Evolutionary conservation across 805 yeast species (phyloP).

Genomic region (Candida pini): DNA sequence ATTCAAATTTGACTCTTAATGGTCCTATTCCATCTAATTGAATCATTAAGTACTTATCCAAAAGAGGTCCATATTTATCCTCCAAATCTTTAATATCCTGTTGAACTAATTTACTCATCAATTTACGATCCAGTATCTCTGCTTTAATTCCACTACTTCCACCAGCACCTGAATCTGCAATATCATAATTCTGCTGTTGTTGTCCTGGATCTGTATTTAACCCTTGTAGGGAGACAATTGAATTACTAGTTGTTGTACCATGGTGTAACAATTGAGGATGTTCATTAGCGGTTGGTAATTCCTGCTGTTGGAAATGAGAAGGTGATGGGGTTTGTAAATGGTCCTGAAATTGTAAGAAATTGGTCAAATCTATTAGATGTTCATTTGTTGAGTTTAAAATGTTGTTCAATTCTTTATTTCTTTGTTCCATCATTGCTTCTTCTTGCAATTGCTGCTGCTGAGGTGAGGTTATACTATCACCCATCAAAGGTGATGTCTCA

Average conservation of each 20-base stretch:
- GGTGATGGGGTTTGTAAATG: conserved; percentile 2
- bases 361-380: conserved; percentile 25
- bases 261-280: too few relatives aligned
- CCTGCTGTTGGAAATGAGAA: conserved; percentile 1
- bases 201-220: neutral
- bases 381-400: conserved; percentile 31
- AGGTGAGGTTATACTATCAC: conserved; percentile 7
- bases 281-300: too few relatives aligned
- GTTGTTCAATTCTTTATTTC: conserved; percentile 28
- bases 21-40: conserved; percentile 10
- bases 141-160: too few relatives aligned
- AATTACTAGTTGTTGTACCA: neutral
- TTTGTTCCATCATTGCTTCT: conserved; percentile 20
- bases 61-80: neutral
- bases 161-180: too few relatives aligned
- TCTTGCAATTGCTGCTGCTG: conserved; percentile 17
- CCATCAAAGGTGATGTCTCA: conserved; percentile 25
- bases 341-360: conserved; percentile 16
- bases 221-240: conserved; percentile 1
- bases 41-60: conserved; percentile 5
- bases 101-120: neutral
- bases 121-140: neutral
- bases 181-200: too few relatives aligned
- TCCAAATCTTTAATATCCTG: neutral
- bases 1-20: conserved; percentile 9